Base-by-base conservation (phyloP, 1,284 basidiomycete genomes). In the Gymnopus androsaceus region DNA sequence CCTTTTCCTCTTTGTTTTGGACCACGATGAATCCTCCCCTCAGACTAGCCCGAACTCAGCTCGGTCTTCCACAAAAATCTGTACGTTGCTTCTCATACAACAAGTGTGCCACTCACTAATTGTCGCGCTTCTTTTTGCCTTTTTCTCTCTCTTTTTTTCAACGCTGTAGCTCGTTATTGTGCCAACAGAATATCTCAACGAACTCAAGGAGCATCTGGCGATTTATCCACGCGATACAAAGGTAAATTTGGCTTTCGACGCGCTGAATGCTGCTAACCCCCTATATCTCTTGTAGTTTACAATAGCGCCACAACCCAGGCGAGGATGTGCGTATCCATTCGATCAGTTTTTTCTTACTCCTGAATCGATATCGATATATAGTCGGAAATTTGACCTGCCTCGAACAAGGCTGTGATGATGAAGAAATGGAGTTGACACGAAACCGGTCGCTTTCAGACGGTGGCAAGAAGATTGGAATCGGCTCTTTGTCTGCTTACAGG, bases 321-420 rank as follows among this genome's bases (percentile, higher is more conserved):
- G 28, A 51, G 75, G 76, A 59, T 76, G 80, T 82, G 59, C 68
- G 80, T 72, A 31, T 30, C 47, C 48, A 28, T n/a, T n/a, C n/a
- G n/a, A n/a, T n/a, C n/a, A n/a, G n/a, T n/a, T n/a, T n/a, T n/a
- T n/a, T n/a, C n/a, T n/a, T n/a, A n/a, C n/a, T n/a, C n/a, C n/a
- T n/a, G n/a, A n/a, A n/a, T n/a, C n/a, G n/a, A n/a, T n/a, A n/a
- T n/a, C n/a, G n/a, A n/a, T n/a, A 23, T 40, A 5, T 55, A 83
- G 81, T 68, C 59, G 80, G 80, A 17, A 58, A 59, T 17, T 61
- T 78, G 14, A 69, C 64, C 7, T 82, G 81, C 57, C 65, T 79
- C 17, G 77, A 82, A 63, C 58, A 68, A 6, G 73, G 72, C 2
- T 83, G 81, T 61, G 60, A 70, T 19, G 45, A 59, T 36, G 48